Evolutionary conservation across 768 basidiomycete genomes (phyloP), one percentile per base, ranked within the genome.

Genomic region (Lentinus brumalis): DNA sequence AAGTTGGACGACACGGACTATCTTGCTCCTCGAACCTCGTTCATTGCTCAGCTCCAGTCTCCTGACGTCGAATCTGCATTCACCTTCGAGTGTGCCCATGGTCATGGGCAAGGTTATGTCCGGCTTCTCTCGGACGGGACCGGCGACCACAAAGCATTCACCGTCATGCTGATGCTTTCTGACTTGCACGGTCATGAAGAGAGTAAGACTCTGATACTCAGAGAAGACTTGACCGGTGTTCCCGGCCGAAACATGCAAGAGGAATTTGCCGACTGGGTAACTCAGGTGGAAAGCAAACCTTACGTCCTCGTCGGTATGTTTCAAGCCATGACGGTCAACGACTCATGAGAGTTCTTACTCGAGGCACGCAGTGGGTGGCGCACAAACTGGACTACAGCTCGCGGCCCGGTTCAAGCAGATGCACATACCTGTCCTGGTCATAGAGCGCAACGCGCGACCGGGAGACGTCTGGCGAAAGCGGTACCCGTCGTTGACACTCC

Each of bases 401-500:
- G 81, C 75, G 0, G 79, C 81, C 5, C 74, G 79, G 1, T 74
- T 81, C 59, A 73, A 75, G 57, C 72, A 77, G 42, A 75, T 80
- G 74, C 66, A 75, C 10, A 75, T 81, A 10, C 70, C 67, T 1
- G 56, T 76, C 3, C 67, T 82, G 2, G 66, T 81, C 2, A 66
- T 82, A 15, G 80, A 81, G 54, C 66, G 57, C 11, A 66, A 68
- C 40, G 54, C 60, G 2, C 66, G 74, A 0, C 66, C 81, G 11
- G 81, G 81, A 2, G 79, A 80, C 60, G 72, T 67, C 16, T 81
- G 80, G 81, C 53, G 79, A 16, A 69, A 74, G 31, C 73, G 81
- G 4, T 82, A 83, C 65, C 75, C 76, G 3, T 74, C 75, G 0
- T 66, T 83, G 30, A 69, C 67, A 11, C 66, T 83, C 29, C 81